phyloP scores from a whole-genome alignment of 495 filamentous ascomycete genomes.

The Penicillium daleae region DNA sequence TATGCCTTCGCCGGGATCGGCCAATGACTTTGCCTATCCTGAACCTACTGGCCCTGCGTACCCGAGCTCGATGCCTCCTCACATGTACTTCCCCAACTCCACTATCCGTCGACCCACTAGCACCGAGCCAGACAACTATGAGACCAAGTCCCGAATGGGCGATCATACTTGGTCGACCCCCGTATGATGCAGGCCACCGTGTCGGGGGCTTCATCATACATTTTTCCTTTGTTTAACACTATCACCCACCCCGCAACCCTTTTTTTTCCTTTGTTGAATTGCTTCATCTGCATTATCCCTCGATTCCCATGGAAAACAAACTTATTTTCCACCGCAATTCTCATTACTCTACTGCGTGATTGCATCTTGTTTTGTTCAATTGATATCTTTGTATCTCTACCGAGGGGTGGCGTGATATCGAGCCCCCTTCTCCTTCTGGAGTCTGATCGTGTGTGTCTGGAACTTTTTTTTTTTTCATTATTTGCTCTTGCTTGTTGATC shows the following conservation, averaged over 20 bases:
- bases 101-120: slow-evolving; percentile 70
- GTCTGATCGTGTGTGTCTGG: slow-evolving; percentile 25
- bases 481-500: slow-evolving; percentile 19
- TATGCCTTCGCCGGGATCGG: slow-evolving; percentile 68
- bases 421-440: slow-evolving; percentile 30
- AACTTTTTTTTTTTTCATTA: slow-evolving; percentile 13
- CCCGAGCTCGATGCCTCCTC: slow-evolving; percentile 60
- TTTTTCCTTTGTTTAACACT: slow-evolving; percentile 10
- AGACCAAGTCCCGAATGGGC: slow-evolving; percentile 56
- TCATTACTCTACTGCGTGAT: slow-evolving; percentile 14
- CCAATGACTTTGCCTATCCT: slow-evolving; percentile 68
- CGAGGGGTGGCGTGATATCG: slow-evolving; percentile 22
- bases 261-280: slow-evolving; percentile 32
- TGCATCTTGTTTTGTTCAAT: slow-evolving; percentile 25
- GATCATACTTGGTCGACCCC: slow-evolving; percentile 49
- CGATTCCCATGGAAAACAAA: slow-evolving; percentile 34
- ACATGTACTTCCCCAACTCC: slow-evolving; percentile 65
- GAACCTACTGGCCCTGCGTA: slow-evolving; percentile 64
- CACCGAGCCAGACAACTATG: slow-evolving; percentile 71
- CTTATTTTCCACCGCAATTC: slow-evolving; percentile 23
- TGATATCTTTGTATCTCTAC: slow-evolving; percentile 39
- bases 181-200: slow-evolving; percentile 31
- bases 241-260: slow-evolving; percentile 7
- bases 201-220: neutral
- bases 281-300: slow-evolving; percentile 19